Evolutionary conservation across 2,329 filamentous ascomycete genomes (phyloP), one percentile per base, ranked within the genome.

Genomic region (Colletotrichum cereale): DNA sequence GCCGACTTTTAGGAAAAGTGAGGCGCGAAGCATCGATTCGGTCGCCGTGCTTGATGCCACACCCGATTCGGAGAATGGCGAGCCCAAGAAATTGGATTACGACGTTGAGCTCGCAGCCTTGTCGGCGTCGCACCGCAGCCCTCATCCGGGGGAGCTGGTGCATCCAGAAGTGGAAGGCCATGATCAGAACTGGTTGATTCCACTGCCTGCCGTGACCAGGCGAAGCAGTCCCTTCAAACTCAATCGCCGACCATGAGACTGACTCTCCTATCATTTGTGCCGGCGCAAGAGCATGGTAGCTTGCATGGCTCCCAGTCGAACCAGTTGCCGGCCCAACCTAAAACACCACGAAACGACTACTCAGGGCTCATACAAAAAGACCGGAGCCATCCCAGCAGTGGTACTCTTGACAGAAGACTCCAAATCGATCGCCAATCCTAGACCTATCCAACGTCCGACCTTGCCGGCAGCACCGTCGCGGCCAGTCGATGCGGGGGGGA

Each of bases 71-170:
- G 68, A 64, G 34, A 44, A 53, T 14, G 47, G 60, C 24, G 69
- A 68, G 66, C 60, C 58, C 36, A 52, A 55, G 11, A 55, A 29
- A 12, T 36, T 40, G 21, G 69, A 72, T 36, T 64, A 72, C 24
- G 65, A 72, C 40, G 38, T 69, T 29, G 69, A 69, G 40, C 53
- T 72, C 14, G 65, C 52, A 11, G 53, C 47, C 53, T 12, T 64
- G 10, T 60, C 65, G 38, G 16, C 31, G 24, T 52, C 52, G 10
- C 36, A 47, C 16, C 36, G 11, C 5, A 26, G 44, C 36, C 61
- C 61, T 44, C 61, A 63, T 31, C 61, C 48, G 36, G 61, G 61
- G 31, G 26, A 63, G 18, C 36, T 24, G 26, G 38, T 63, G 21
- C 11, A 18, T 18, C 34, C 21, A 11, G 38, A 1, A 31, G 48